A percentile compares a stretch with the other conserved stretches of the same genome.
Evolutionary conservation across 306 rosid species (phyloP).

Genomic region (Chamaecrista fasciculata): DNA sequence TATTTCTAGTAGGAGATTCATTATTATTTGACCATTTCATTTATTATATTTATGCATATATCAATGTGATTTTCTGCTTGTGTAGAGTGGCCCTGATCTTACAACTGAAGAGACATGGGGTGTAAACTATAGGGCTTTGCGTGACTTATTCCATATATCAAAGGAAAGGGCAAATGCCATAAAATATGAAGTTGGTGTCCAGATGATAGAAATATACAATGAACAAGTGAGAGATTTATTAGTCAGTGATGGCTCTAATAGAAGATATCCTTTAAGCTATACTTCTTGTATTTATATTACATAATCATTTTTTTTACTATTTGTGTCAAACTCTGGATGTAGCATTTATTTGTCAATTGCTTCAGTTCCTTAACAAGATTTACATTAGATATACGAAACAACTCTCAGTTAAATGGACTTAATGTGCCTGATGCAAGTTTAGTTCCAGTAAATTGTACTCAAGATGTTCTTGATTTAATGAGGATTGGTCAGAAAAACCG

Average conservation of each 20-base stretch:
- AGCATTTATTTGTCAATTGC: slow-evolving; percentile 1
- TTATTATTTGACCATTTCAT: slow-evolving; percentile 15
- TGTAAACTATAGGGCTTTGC: slow-evolving; percentile 86
- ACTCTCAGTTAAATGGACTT: slow-evolving; percentile 90
- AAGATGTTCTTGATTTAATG: slow-evolving; percentile 88
- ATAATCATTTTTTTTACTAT: neutral
- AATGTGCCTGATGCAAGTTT: slow-evolving; percentile 95
- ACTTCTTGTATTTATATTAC: slow-evolving; percentile 4
- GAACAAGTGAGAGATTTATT: slow-evolving; percentile 96
- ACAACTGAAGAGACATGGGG: slow-evolving; percentile 88
- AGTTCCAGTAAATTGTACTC: slow-evolving; percentile 82
- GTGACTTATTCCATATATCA: slow-evolving; percentile 86
- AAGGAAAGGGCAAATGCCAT: slow-evolving; percentile 61
- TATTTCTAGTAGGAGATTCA: neutral
- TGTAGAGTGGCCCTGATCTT: slow-evolving; percentile 93
- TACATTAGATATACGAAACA: slow-evolving; percentile 93
- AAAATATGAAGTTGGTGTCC: slow-evolving; percentile 90
- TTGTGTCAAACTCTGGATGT: slow-evolving; percentile 7
- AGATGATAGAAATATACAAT: slow-evolving; percentile 95
- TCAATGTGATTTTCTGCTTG: slow-evolving; percentile 26
- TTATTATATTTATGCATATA: neutral
- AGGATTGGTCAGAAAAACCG: slow-evolving; percentile 87
- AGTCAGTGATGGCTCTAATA: slow-evolving; percentile 85
- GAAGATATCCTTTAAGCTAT: slow-evolving; percentile 80
- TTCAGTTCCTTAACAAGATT: slow-evolving; percentile 53